Percentiles rank a stretch among this genome's conserved stretches.
Conservation (phyloP, 1,284 basidiomycete genomes). For the Trichosporon asahii region DNA sequence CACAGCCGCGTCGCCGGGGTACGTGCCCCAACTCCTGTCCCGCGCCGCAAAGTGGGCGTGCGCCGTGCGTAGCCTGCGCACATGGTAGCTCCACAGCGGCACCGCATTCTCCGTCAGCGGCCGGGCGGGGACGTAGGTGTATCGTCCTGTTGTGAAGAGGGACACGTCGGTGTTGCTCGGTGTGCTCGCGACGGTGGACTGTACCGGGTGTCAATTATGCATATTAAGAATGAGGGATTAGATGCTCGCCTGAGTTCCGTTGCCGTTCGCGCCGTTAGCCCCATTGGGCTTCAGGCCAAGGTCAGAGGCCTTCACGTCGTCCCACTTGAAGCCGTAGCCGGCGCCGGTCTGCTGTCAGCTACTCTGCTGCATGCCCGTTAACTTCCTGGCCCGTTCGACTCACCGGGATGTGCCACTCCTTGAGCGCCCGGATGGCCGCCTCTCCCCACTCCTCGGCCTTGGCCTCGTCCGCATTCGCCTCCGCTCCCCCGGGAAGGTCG, state of each 20-base stretch:
- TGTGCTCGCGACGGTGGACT: neutral
- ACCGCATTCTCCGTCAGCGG: constrained; percentile 21
- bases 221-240: constrained; percentile 3
- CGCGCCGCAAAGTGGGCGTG: constrained; percentile 31
- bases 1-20: constrained; percentile 33
- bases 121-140: constrained; percentile 25
- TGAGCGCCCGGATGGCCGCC: constrained; percentile 64
- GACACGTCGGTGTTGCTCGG: constrained; percentile 9
- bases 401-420: constrained; percentile 58
- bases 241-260: constrained; percentile 19
- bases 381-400: no score
- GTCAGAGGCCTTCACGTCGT: constrained; percentile 11
- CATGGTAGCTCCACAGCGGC: constrained; percentile 35
- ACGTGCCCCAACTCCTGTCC: constrained; percentile 31
- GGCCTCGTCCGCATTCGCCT: constrained; percentile 59
- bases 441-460: constrained; percentile 65
- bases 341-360: constrained; percentile 33
- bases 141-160: constrained; percentile 45
- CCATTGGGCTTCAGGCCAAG: neutral
- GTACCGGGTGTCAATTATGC: constrained; percentile 4
- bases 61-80: constrained; percentile 34
- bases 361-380: no score
- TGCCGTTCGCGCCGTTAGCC: constrained; percentile 13
- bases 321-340: constrained; percentile 46
- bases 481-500: constrained; percentile 62